Evolutionary conservation across 2,329 filamentous ascomycete genomes (phyloP).

Genomic region (Biscogniauxia sp.): DNA sequence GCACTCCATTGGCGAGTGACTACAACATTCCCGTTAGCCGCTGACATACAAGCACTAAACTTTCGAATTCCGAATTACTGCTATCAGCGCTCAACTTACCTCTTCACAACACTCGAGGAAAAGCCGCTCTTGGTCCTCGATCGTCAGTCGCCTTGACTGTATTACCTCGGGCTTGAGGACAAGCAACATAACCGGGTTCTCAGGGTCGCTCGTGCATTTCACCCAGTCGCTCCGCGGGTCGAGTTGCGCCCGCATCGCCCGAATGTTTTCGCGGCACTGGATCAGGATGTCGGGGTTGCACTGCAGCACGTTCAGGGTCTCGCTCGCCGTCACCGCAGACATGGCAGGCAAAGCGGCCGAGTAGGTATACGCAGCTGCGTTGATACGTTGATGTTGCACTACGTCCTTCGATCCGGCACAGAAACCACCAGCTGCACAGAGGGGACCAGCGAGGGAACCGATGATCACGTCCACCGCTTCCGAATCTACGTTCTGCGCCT

Average conservation of each 20-base stretch:
- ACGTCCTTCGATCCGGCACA: constrained; percentile 90
- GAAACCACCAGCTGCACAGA: constrained; percentile 93
- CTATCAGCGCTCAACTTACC: constrained; percentile 51
- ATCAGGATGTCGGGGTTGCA: constrained; percentile 78
- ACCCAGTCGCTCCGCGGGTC: constrained; percentile 96
- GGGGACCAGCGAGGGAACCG: constrained; percentile 82
- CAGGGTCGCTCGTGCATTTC: constrained; percentile 70
- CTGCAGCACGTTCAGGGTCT: constrained; percentile 83
- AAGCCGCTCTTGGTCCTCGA: constrained; percentile 78
- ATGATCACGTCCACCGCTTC: constrained; percentile 96
- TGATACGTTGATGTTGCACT: constrained; percentile 93
- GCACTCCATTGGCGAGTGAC: constrained; percentile 81
- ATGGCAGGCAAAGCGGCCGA: constrained; percentile 93
- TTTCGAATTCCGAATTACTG: not conserved
- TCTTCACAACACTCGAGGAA: constrained; percentile 95
- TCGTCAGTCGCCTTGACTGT: constrained; percentile 62
- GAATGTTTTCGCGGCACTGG: constrained; percentile 82
- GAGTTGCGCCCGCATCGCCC: constrained; percentile 78
- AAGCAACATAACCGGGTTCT: constrained; percentile 86
- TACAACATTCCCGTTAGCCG: constrained; percentile 35
- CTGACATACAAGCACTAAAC: not conserved
- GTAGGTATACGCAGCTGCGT: constrained; percentile 89
- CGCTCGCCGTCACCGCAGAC: constrained; percentile 91
- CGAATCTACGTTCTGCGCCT: constrained; percentile 94
- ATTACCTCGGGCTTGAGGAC: constrained; percentile 82